Conservation (phyloP, 108 stramenopile species). For the Skeletonema grethae region DNA sequence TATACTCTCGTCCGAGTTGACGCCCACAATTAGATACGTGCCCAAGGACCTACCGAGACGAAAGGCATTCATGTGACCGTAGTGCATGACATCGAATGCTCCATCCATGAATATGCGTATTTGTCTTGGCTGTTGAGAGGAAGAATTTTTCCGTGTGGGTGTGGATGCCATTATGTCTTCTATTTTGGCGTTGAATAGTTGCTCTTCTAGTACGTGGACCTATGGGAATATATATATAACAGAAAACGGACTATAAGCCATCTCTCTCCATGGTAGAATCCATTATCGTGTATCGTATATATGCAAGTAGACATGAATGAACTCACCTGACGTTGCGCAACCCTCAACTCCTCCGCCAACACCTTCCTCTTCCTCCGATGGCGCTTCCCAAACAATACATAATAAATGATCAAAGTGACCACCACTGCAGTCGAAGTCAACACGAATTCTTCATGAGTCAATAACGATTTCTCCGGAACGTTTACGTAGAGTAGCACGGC, state of each 20-base stretch:
- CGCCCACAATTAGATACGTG: slow-evolving; percentile 95
- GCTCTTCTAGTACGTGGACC: slow-evolving; percentile 68
- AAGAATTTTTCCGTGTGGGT: slow-evolving; percentile 13
- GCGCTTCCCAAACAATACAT: slow-evolving; percentile 61
- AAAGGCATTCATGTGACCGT: slow-evolving; percentile 99
- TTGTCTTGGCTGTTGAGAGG: slow-evolving; percentile 30
- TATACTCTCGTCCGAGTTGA: slow-evolving; percentile 96
- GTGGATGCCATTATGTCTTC: slow-evolving; percentile 34
- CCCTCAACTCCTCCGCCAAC: slow-evolving; percentile 59
- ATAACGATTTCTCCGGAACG: slow-evolving; percentile 43
- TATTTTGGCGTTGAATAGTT: slow-evolving; percentile 43
- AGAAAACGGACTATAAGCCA: too few relatives aligned
- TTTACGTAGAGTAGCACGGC: slow-evolving; percentile 16
- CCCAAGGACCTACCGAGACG: slow-evolving; percentile 94
- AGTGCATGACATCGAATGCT: slow-evolving; percentile 98
- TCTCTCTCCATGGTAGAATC: too few relatives aligned
- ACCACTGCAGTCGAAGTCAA: slow-evolving; percentile 33
- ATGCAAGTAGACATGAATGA: too few relatives aligned
- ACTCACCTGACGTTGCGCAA: slow-evolving; percentile 55
- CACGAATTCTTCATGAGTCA: slow-evolving; percentile 55
- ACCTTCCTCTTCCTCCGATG: slow-evolving; percentile 54
- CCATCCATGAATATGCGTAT: slow-evolving; percentile 98
- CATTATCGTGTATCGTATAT: too few relatives aligned
- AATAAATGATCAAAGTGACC: slow-evolving; percentile 60
- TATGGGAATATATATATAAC: slow-evolving; percentile 11